Evolutionary conservation across 345 rosid species (phyloP).

Genomic region (Lumnitzera littorea): DNA sequence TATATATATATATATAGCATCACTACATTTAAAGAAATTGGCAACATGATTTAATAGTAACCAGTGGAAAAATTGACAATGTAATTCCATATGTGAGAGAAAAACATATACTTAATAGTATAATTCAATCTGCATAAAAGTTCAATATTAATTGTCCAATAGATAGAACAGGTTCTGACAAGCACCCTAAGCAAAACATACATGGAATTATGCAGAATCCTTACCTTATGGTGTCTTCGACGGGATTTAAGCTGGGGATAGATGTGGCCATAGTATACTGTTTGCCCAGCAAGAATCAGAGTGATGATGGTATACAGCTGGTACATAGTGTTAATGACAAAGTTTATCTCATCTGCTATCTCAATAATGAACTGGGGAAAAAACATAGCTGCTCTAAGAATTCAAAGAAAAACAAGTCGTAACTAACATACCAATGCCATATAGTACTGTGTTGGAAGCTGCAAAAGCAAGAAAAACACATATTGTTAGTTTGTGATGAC

Average conservation of each 20-base stretch:
- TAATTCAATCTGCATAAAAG: no score
- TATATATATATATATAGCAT: no score
- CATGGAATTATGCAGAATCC: background rate
- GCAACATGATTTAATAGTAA: no score
- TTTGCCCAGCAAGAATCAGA: constrained; percentile 39
- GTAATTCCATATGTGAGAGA: no score
- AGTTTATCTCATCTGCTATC: background rate
- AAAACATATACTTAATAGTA: no score
- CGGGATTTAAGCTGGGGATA: constrained; percentile 38
- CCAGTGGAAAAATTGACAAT: no score
- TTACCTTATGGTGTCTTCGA: constrained; percentile 28
- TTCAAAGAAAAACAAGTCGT: background rate
- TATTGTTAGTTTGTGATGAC: no score
- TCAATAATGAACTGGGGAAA: background rate
- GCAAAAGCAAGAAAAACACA: constrained; percentile 24
- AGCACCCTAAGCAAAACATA: background rate
- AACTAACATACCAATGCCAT: constrained; percentile 55
- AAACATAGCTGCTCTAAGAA: background rate
- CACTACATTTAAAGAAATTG: no score
- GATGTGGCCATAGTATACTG: constrained; percentile 61
- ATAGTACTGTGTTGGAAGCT: constrained; percentile 87
- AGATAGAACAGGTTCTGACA: background rate
- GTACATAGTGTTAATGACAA: constrained; percentile 4
- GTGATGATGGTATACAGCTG: constrained; percentile 68
- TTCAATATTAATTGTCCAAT: background rate